Evolutionary conservation across 2,329 filamentous ascomycete genomes (phyloP).

Genomic region (Torrubiellomyces zombiae): DNA sequence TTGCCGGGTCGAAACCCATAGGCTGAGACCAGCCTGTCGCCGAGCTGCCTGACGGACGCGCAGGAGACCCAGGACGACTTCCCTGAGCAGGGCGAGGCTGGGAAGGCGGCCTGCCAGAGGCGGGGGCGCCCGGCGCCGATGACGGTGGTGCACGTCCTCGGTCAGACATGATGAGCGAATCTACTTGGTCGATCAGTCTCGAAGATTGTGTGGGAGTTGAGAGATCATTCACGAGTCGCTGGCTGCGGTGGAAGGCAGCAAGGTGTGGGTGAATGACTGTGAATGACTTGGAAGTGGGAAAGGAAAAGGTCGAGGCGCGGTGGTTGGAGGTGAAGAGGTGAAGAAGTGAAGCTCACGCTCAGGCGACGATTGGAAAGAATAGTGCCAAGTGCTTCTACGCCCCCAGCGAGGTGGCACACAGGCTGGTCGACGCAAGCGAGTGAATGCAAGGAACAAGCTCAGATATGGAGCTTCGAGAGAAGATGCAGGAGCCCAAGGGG

Average conservation of each 20-base stretch:
- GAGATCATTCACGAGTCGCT: too few relatives aligned
- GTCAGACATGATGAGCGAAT: conserved; percentile 15
- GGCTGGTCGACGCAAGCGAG: too few relatives aligned
- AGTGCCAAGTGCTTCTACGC: too few relatives aligned
- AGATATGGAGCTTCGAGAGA: too few relatives aligned
- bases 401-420: too few relatives aligned
- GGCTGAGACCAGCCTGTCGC: conserved; percentile 10
- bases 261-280: too few relatives aligned
- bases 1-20: conserved; percentile 28
- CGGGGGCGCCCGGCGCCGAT: conserved; percentile 2
- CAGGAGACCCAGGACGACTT: conserved; percentile 6
- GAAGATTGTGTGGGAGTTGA: conserved; percentile 3
- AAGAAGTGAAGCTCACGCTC: conserved; percentile 1
- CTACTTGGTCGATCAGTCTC: too few relatives aligned
- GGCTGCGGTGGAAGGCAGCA: neutral
- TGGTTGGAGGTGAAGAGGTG: conserved; percentile 1
- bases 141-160: conserved; percentile 12
- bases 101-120: conserved; percentile 1
- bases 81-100: conserved; percentile 1
- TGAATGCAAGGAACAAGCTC: too few relatives aligned
- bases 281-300: too few relatives aligned
- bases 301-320: too few relatives aligned
- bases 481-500: too few relatives aligned
- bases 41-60: conserved; percentile 5
- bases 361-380: too few relatives aligned